phyloP scores from a whole-genome alignment of 2,329 filamentous ascomycete genomes.

The Cyphellophora attinorum region DNA sequence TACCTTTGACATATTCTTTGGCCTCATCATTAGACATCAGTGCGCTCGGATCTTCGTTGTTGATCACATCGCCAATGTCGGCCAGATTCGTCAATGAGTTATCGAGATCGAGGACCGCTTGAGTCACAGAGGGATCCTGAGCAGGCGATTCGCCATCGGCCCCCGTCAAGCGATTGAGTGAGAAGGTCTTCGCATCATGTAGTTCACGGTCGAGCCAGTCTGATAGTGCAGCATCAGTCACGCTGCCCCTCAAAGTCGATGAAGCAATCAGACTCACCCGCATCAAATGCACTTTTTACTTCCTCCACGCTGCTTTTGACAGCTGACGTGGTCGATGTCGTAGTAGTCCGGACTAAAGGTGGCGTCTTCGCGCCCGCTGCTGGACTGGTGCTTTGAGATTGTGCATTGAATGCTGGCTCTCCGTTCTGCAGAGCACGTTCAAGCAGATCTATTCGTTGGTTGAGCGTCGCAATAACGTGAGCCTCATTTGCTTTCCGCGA shows the following conservation, averaged over 20 bases:
- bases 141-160: not conserved
- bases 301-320: not conserved
- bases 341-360: not conserved
- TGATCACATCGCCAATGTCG: not conserved
- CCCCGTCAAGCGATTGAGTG: not conserved
- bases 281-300: not conserved
- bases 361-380: not conserved
- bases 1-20: not conserved
- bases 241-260: not conserved
- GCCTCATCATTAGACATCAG: not conserved
- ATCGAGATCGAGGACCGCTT: not conserved
- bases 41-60: not conserved
- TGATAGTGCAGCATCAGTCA: too few relatives aligned
- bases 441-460: not conserved
- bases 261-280: not conserved
- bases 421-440: not conserved
- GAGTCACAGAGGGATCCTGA: not conserved
- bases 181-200: not conserved
- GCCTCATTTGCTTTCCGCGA: not conserved
- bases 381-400: not conserved
- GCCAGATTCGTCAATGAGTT: not conserved
- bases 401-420: not conserved
- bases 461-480: not conserved
- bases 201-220: too few relatives aligned
- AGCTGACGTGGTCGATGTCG: not conserved